Base-by-base conservation (phyloP, 164 flowering plant genomes). In the Vitis rotundifolia region DNA sequence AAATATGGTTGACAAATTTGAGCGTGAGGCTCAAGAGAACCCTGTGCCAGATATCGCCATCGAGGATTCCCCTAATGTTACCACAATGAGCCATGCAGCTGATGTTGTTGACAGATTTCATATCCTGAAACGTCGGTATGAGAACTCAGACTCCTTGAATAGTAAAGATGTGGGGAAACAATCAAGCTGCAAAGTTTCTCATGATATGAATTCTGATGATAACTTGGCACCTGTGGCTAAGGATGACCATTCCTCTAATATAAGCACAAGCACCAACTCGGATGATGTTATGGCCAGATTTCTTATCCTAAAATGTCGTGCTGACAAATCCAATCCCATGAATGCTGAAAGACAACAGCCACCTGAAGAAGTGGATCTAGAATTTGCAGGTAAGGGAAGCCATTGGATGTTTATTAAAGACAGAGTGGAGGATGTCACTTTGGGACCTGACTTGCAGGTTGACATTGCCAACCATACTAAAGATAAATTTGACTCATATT, bases 221-320 rank as follows among this genome's bases (percentile, higher is more conserved):
- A 49, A 26, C 19, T 65, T 48, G 29, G 44, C 68, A 22, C 11
- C 62, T 60, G 65, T 49, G 51, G 16, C 47, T 14, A 13, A 47
- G 54, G 63, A 13, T 66, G 44, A 37, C 44, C 5, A 37, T 37
- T 37, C 44, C 44, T 5, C 44, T 37, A 37, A 37, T 6, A 37
- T 37, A 2, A 16, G 72, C 66, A 52, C 50, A 52, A 49, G 16
- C 31, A 56, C 58, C 61, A 56, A 44, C 5, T 61, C 18, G 10
- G 75, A 78, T 63, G 81, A 83, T 65, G 72, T 62, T 61, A 68
- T 82, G 87, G 84, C 78, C 47, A 63, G 86, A 78, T 78, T 82
- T 49, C 66, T 74, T 56, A 78, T 83, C 69, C 80, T 85, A 57
- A 84, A 75, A 64, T 54, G 65, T 64, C 78, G 87, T 11, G 76